Conservation (phyloP, 345 rosid species). For the Lumnitzera racemosa region DNA sequence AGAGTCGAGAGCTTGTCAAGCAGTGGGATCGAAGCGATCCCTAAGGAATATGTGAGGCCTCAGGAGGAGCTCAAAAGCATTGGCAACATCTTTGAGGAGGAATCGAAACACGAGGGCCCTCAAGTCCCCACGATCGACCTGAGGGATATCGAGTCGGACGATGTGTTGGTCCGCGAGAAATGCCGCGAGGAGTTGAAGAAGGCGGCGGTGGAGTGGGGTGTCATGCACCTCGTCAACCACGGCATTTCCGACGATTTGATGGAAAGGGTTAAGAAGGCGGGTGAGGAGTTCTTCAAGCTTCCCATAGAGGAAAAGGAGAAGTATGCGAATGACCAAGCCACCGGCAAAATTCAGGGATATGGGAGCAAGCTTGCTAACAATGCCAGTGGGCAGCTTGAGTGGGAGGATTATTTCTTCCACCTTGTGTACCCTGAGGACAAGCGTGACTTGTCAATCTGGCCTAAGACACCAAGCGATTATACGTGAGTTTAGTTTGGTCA, state of each 20-base stretch:
- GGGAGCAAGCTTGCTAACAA: conserved; percentile 95
- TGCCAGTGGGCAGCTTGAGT: conserved; percentile 80
- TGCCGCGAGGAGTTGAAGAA: conserved; percentile 45
- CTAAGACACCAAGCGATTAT: conserved; percentile 67
- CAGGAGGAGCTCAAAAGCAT: conserved; percentile 69
- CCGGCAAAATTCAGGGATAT: conserved; percentile 83
- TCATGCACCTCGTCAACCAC: conserved; percentile 91
- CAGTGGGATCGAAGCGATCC: conserved; percentile 71
- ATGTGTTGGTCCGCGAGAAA: conserved; percentile 29
- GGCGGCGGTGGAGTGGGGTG: conserved; percentile 83
- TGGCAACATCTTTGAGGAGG: conserved; percentile 71
- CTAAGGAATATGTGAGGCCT: conserved; percentile 68
- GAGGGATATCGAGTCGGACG: conserved; percentile 49
- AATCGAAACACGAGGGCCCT: conserved; percentile 65
- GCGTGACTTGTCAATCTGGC: conserved; percentile 80
- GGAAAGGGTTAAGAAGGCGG: conserved; percentile 58
- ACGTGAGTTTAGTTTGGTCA: conserved; percentile 32
- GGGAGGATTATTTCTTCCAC: conserved; percentile 96
- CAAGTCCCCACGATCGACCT: conserved; percentile 78
- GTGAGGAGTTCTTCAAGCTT: conserved; percentile 52
- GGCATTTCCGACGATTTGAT: conserved; percentile 55
- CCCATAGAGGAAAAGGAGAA: conserved; percentile 83
- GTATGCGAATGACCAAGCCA: conserved; percentile 72
- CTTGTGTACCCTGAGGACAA: conserved; percentile 74
- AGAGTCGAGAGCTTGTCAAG: conserved; percentile 70